A percentile compares a stretch with the other conserved stretches of the same genome.
Conservation (phyloP, 768 basidiomycete genomes). For the Naganishia kalamii region DNA sequence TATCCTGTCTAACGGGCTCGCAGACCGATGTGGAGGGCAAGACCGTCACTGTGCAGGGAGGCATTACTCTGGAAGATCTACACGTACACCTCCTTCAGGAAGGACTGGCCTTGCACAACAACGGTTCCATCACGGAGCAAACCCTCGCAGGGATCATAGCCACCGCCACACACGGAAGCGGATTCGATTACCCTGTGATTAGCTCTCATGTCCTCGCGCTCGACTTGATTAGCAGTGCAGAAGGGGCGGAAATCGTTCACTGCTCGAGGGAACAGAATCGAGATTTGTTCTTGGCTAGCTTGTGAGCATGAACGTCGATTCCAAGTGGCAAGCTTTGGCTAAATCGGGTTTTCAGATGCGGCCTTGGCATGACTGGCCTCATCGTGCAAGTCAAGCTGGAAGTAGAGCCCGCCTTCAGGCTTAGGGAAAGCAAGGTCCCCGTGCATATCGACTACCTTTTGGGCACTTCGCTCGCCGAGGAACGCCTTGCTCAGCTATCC, state of each 20-base stretch:
- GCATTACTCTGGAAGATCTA: constrained; percentile 60
- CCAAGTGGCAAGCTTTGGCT: neutral
- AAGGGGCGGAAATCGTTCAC: constrained; percentile 8
- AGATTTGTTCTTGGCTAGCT: constrained; percentile 79
- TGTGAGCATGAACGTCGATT: constrained; percentile 38
- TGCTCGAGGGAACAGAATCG: constrained; percentile 50
- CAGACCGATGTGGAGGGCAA: constrained; percentile 33
- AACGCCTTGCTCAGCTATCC: neutral
- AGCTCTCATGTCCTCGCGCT: constrained; percentile 11
- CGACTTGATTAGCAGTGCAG: constrained; percentile 4
- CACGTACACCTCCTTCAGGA: constrained; percentile 62
- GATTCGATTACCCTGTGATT: constrained; percentile 69
- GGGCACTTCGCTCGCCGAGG: constrained; percentile 52
- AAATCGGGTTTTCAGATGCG: constrained; percentile 52
- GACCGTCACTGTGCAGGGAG: constrained; percentile 34
- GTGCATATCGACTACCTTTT: constrained; percentile 53
- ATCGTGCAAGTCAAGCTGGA: constrained; percentile 64
- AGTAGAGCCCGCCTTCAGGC: constrained; percentile 72
- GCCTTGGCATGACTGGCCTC: constrained; percentile 82
- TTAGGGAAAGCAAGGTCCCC: constrained; percentile 65
- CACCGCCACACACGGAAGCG: constrained; percentile 92
- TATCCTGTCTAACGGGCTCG: neutral
- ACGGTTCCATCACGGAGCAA: constrained; percentile 95
- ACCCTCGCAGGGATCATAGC: constrained; percentile 85
- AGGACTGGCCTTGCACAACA: constrained; percentile 77